A percentile compares a stretch with the other conserved stretches of the same genome.
Evolutionary conservation across 2,329 filamentous ascomycete species (phyloP).

Genomic region (Cercospora berteroae): DNA sequence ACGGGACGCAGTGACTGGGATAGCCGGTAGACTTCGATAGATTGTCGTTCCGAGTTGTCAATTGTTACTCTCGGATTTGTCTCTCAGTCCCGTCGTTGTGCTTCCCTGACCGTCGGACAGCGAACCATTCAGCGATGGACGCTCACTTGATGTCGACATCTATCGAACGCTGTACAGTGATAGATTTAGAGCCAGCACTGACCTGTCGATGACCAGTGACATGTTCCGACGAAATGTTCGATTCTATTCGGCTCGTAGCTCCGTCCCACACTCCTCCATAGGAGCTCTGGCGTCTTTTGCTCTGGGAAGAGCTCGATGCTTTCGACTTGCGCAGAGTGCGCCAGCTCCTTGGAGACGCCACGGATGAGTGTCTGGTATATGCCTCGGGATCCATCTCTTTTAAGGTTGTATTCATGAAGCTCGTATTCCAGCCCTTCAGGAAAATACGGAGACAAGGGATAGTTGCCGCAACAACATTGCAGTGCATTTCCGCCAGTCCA

Average conservation of each 20-base stretch:
- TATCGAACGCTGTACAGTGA: slow-evolving; percentile 14
- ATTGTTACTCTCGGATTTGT: neutral
- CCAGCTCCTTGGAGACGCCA: neutral
- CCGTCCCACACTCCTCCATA: slow-evolving; percentile 12
- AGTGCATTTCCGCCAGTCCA: slow-evolving; percentile 26
- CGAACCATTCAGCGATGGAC: neutral
- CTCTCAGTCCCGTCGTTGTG: neutral
- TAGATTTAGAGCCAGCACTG: slow-evolving; percentile 5
- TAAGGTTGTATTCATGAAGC: slow-evolving; percentile 12
- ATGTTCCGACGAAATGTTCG: slow-evolving; percentile 11
- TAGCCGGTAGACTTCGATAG: neutral
- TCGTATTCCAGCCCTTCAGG: slow-evolving; percentile 26
- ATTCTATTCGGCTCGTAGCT: neutral
- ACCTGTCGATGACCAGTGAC: neutral
- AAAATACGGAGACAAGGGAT: slow-evolving; percentile 27
- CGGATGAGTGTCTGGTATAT: slow-evolving; percentile 12
- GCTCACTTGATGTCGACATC: slow-evolving; percentile 6
- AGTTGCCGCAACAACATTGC: slow-evolving; percentile 24
- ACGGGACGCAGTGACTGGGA: neutral
- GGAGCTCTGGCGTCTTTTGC: slow-evolving; percentile 3
- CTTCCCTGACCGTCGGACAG: neutral
- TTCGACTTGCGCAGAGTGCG: neutral
- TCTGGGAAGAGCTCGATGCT: slow-evolving; percentile 1
- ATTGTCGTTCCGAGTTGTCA: neutral
- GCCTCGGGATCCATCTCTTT: slow-evolving; percentile 10